A percentile compares a stretch with the other conserved stretches of the same genome.
Evolutionary conservation across 768 basidiomycete genomes (phyloP).

Genomic region (Lepiota brunneoincarnata): DNA sequence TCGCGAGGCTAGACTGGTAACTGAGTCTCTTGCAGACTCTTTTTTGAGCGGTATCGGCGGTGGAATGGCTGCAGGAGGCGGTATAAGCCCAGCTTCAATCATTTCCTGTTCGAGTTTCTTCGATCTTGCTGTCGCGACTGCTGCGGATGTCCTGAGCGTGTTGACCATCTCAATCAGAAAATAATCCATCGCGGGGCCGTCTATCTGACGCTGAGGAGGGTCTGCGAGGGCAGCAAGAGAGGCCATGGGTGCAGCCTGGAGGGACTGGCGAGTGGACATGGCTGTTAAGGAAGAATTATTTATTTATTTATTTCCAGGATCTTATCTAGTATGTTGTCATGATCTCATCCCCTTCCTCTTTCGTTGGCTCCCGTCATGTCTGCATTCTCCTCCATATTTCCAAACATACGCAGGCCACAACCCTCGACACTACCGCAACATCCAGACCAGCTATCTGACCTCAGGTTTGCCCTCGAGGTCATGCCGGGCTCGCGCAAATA

Average conservation of each 20-base stretch:
- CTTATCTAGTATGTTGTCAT: conserved; percentile 4
- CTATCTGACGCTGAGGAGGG: conserved; percentile 57
- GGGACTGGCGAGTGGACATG: conserved; percentile 20
- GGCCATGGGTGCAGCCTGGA: not conserved
- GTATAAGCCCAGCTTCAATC: conserved; percentile 73
- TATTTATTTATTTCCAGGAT: conserved; percentile 5
- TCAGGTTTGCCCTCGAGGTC: conserved; percentile 74
- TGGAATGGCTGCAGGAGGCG: conserved; percentile 40
- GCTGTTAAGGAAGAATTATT: conserved; percentile 9
- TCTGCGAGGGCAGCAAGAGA: conserved; percentile 59
- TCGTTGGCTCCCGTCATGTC: conserved; percentile 5
- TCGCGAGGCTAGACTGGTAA: conserved; percentile 38
- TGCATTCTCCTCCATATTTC: conserved; percentile 9
- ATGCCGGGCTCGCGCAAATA: conserved; percentile 81
- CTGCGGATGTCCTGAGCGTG: conserved; percentile 71
- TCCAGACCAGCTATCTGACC: conserved; percentile 47
- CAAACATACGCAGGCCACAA: conserved; percentile 12
- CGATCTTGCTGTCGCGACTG: conserved; percentile 63
- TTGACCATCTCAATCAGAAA: conserved; percentile 80
- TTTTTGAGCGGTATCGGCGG: conserved; percentile 39
- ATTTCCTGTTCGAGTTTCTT: conserved; percentile 76
- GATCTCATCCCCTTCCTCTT: not conserved
- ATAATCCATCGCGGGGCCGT: conserved; percentile 77
- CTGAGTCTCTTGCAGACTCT: conserved; percentile 40
- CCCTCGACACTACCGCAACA: conserved; percentile 1